Evolutionary conservation across 2,329 filamentous ascomycete genomes (phyloP), one percentile per base, ranked within the genome.

Genomic region (Metarhizium sp.): DNA sequence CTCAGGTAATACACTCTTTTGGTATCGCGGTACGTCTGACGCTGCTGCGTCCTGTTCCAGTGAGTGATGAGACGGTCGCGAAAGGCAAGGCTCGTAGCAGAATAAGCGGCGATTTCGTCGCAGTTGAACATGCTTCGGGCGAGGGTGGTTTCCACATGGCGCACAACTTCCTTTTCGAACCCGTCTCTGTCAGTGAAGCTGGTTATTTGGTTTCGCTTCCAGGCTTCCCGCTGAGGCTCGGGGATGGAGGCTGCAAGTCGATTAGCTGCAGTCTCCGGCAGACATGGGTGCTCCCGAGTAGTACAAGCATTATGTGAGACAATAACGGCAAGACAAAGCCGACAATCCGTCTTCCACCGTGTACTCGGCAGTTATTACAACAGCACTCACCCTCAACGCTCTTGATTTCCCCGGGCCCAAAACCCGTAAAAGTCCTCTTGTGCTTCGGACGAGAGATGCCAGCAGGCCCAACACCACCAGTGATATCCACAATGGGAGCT

Each of bases 1-100:
- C 92, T 96, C 58, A 99, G 82, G 70, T 99, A 99, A 76, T 99
- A 99, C 63, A 99, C 82, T 59, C 94, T 85, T 80, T 99, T 99
- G 73, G 84, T 85, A 69, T 97, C 94, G 56, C 82, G 79, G 65
- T 88, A 90, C 0, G 92, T 96, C 74, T 99, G 94, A 58, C 87
- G 86, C 76, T 99, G 94, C 76, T 99, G 94, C 50, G 94, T 99
- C 74, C 87, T 91, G 76, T 97, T 99, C 94, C 94, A 99, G 63
- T 95, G 90, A 60, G 94, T 86, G 66, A 99, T 86, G 68, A 99
- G 78, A 53, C 91, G 86, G 71, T 99, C 92, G 66, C 94, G 84
- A 74, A 99, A 92, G 30, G 94, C 92, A 65, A 99, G 76, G 61
- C 90, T 90, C 47, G 92, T 90, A 61, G 92, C 94, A 7, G 88